Conservation (phyloP, 352 stramenopile genomes). For the Pythium folliculosum region DNA sequence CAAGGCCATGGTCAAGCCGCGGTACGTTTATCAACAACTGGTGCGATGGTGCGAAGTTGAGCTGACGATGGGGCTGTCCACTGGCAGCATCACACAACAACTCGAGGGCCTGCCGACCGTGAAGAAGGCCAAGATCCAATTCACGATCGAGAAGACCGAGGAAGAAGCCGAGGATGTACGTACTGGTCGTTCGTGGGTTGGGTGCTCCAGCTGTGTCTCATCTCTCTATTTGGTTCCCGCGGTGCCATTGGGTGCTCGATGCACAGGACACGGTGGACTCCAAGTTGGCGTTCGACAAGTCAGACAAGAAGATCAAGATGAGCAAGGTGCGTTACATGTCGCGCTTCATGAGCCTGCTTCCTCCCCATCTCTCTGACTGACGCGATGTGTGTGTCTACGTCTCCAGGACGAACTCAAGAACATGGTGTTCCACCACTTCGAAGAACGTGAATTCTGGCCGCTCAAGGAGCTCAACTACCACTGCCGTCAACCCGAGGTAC, state of each 20-base stretch:
- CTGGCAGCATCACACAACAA: conserved; percentile 65
- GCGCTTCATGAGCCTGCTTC: background rate
- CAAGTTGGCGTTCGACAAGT: conserved; percentile 56
- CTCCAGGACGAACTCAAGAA: conserved; percentile 86
- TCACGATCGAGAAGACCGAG: conserved; percentile 81
- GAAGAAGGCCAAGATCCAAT: conserved; percentile 80
- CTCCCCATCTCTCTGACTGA: background rate
- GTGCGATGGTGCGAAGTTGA: background rate
- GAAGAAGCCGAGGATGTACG: conserved; percentile 64
- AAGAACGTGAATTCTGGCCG: conserved; percentile 85
- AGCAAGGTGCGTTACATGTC: conserved; percentile 55
- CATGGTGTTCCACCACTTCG: conserved; percentile 85
- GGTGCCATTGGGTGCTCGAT: conserved; percentile 4
- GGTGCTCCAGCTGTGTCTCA: background rate
- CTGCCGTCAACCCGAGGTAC: conserved; percentile 84
- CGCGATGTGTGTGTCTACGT: background rate
- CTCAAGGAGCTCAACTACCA: conserved; percentile 90
- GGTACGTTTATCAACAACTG: conserved; percentile 7
- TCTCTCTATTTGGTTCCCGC: background rate
- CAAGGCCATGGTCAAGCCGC: conserved; percentile 85
- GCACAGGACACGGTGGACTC: conserved; percentile 29
- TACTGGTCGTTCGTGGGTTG: background rate
- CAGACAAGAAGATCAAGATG: conserved; percentile 91
- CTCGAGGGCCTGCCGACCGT: conserved; percentile 75
- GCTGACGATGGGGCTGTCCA: background rate